A percentile compares a stretch with the other conserved stretches of the same genome.
Conservation (phyloP, 1,139 yeast genomes). For the Oligophagozyma castellii region DNA sequence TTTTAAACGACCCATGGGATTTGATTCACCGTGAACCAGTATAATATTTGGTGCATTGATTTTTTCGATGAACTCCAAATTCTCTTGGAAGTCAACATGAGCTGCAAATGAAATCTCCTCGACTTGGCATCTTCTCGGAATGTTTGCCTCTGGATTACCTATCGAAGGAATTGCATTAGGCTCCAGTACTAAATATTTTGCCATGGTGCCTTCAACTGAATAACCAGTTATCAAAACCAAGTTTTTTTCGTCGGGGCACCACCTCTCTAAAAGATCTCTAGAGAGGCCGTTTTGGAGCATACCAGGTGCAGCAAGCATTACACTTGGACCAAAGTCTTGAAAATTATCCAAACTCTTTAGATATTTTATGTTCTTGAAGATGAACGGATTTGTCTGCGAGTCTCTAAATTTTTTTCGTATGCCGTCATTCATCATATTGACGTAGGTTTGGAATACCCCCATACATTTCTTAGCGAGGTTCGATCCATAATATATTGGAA, state of each 20-base stretch:
- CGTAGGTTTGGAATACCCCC: constrained; percentile 94
- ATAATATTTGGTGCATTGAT: constrained; percentile 76
- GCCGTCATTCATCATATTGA: constrained; percentile 92
- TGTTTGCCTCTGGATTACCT: constrained; percentile 62
- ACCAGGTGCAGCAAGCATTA: constrained; percentile 94
- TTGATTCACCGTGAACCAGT: constrained; percentile 94
- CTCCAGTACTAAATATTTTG: constrained; percentile 74
- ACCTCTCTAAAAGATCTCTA: constrained; percentile 75
- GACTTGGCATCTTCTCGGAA: constrained; percentile 78
- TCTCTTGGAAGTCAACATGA: constrained; percentile 92
- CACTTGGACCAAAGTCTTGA: constrained; percentile 92
- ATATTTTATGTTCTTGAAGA: constrained; percentile 73
- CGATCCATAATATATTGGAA: constrained; percentile 72
- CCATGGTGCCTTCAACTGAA: constrained; percentile 97
- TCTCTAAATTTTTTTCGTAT: constrained; percentile 70
- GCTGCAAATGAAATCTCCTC: constrained; percentile 98
- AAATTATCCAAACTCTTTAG: constrained; percentile 69
- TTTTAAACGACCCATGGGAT: constrained; percentile 94
- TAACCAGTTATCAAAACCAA: constrained; percentile 86
- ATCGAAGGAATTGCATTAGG: constrained; percentile 80
- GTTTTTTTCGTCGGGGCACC: constrained; percentile 96
- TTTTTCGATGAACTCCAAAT: constrained; percentile 76
- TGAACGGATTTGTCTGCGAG: constrained; percentile 72
- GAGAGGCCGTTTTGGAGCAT: constrained; percentile 96
- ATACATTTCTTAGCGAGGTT: constrained; percentile 89